These are phyloP conservation scores for Krasilnikovozyma curviuscula DNA, from an alignment of 768 basidiomycete genomes.

Conservation along the genomic window DNA sequence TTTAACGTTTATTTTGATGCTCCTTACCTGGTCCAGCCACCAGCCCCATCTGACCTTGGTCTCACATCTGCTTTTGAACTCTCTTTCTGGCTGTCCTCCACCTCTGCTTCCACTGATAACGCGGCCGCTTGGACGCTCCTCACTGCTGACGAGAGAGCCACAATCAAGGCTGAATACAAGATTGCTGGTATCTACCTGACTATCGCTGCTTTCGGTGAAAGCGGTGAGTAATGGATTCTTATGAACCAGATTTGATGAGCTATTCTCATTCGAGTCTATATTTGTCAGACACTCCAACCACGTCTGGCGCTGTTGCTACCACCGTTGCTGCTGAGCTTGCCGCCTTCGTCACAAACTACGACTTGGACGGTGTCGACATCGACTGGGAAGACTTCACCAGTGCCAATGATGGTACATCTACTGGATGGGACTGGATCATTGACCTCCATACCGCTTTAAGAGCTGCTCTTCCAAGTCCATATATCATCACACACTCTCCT, in stretches of 20 bases:
- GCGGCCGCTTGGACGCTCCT: not conserved
- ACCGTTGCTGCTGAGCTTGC: constrained; percentile 5
- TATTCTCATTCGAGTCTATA: too few relatives aligned
- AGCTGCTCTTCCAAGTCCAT: not conserved
- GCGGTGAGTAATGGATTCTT: not conserved
- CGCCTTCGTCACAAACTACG: constrained; percentile 9
- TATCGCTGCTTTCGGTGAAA: not conserved
- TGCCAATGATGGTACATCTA: not conserved
- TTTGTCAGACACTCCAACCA: constrained; percentile 9
- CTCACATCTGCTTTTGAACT: too few relatives aligned
- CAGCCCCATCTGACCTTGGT: too few relatives aligned
- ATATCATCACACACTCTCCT: not conserved
- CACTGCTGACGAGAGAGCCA: not conserved
- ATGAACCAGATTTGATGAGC: too few relatives aligned
- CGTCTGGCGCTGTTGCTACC: constrained; percentile 1
- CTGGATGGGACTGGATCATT: not conserved
- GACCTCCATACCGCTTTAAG: not conserved
- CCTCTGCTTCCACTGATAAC: too few relatives aligned
- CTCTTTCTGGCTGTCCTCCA: too few relatives aligned
- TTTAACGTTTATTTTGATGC: too few relatives aligned
- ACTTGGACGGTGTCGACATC: constrained; percentile 14
- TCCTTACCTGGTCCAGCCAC: too few relatives aligned
- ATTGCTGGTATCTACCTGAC: not conserved
- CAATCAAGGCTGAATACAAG: not conserved
- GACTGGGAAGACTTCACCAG: constrained; percentile 13